These are phyloP conservation scores for Suillus brevipes DNA, from an alignment of 768 basidiomycete genomes.

Conservation along the genomic window DNA sequence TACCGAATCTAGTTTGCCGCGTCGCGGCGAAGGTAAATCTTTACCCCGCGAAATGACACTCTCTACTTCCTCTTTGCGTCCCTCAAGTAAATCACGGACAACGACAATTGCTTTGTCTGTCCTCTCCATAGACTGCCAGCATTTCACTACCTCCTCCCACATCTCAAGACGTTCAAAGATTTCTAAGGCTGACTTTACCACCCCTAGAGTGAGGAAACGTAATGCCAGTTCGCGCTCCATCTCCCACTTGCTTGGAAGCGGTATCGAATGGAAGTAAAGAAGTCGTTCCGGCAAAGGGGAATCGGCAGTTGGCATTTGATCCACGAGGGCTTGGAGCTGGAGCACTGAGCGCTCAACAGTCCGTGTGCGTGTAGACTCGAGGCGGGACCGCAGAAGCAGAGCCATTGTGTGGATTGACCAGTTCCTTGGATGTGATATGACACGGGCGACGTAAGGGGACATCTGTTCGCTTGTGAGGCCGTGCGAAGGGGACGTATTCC, in stretches of 20 bases:
- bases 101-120: slow-evolving; percentile 76
- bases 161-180: slow-evolving; percentile 94
- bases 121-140: slow-evolving; percentile 80
- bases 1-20: slow-evolving; percentile 54
- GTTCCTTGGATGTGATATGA: slow-evolving; percentile 85
- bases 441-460: slow-evolving; percentile 86
- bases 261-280: slow-evolving; percentile 75
- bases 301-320: slow-evolving; percentile 93
- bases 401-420: slow-evolving; percentile 99
- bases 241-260: slow-evolving; percentile 89
- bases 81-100: slow-evolving; percentile 84
- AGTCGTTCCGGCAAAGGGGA: slow-evolving; percentile 74
- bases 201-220: slow-evolving; percentile 82
- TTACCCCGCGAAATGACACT: slow-evolving; percentile 63
- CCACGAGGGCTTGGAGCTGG: slow-evolving; percentile 93
- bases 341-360: slow-evolving; percentile 92
- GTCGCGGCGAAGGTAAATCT: slow-evolving; percentile 41
- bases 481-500: slow-evolving; percentile 85
- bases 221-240: slow-evolving; percentile 88
- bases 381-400: slow-evolving; percentile 86
- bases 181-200: slow-evolving; percentile 85
- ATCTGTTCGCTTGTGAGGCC: slow-evolving; percentile 93
- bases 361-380: slow-evolving; percentile 84
- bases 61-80: slow-evolving; percentile 82
- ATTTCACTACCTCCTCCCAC: slow-evolving; percentile 97